A percentile compares a stretch with the other conserved stretches of the same genome.
These are phyloP conservation scores for Rubia balearica DNA, from an alignment of 305 asterid species.

Conservation along the genomic window DNA sequence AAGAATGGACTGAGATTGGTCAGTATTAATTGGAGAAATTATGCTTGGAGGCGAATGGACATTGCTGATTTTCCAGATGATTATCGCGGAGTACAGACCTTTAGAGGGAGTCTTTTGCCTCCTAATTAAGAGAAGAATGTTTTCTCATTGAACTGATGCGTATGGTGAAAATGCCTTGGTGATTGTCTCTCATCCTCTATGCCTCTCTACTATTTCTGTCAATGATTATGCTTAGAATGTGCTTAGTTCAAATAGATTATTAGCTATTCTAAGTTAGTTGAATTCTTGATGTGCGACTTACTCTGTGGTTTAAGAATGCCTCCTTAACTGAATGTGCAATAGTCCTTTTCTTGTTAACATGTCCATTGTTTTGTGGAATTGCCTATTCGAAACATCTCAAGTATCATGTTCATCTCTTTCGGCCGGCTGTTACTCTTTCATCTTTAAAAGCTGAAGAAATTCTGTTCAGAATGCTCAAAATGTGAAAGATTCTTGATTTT, in stretches of 20 bases:
- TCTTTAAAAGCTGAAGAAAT: neutral
- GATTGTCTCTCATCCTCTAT: too few species aligned
- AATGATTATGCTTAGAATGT: neutral
- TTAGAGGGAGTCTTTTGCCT: neutral
- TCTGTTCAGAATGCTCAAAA: neutral
- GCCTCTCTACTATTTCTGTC: neutral
- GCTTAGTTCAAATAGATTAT: neutral
- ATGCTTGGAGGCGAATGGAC: conserved; percentile 16
- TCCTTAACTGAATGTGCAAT: neutral
- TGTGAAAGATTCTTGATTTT: neutral
- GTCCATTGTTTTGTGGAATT: neutral
- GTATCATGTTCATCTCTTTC: neutral
- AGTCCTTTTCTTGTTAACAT: neutral
- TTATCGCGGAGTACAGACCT: neutral
- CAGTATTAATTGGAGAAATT: conserved; percentile 17
- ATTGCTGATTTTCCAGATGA: conserved; percentile 22
- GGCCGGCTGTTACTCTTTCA: neutral
- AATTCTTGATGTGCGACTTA: neutral
- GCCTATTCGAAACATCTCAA: neutral
- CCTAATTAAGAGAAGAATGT: neutral
- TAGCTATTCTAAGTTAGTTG: neutral
- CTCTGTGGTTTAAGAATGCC: neutral
- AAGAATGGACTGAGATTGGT: conserved; percentile 20
- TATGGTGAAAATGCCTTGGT: neutral
- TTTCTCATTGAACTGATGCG: too few species aligned